Evolutionary conservation across 768 basidiomycete species (phyloP), one percentile per base, ranked within the genome.

Genomic region (Mycena filopes): DNA sequence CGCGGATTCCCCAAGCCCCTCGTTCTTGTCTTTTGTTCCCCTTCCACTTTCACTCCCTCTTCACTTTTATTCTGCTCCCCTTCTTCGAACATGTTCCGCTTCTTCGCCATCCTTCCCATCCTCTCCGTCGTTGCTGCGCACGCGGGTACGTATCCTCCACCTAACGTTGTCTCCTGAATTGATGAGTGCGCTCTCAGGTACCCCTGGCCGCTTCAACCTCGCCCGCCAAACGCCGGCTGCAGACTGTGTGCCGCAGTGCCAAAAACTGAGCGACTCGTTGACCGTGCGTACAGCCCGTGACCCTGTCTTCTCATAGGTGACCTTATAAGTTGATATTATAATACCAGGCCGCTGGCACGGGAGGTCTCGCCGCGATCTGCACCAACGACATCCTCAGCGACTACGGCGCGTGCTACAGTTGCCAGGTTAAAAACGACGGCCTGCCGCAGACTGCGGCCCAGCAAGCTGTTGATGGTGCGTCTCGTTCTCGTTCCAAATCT

Each of bases 41-140:
- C 12, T 42, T 29, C 3, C 25, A 12, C 6, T 15, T 40, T 12
- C 28, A 25, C 15, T 25, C 18, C 23, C 28, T 42, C 26, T 4
- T 40, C 16, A 3, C 15, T 29, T 36, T n/a, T n/a, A n/a, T n/a
- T n/a, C n/a, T n/a, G n/a, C n/a, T n/a, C n/a, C n/a, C n/a, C 11
- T 12, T 41, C 26, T 8, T 42, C 45, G 6, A 58, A 29, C 5
- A 62, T 62, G 60, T 54, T 62, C 25, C 51, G 33, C 23, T 15
- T 55, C 36, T 12, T 62, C 36, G 51, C 49, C 3, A 38, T 61
- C 41, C 38, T 62, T 62, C 25, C 50, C 23, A 38, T 62, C 29
- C 43, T 62, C n/a, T n/a, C n/a, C 43, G 53, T 53, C 11, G 53
- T 53, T 55, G 60, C 51, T 33, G 53, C 60, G 51, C 51, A 45